Evolutionary conservation across 306 rosid species (phyloP), one percentile per base, ranked within the genome.

Genomic region (Quercus parvula): DNA sequence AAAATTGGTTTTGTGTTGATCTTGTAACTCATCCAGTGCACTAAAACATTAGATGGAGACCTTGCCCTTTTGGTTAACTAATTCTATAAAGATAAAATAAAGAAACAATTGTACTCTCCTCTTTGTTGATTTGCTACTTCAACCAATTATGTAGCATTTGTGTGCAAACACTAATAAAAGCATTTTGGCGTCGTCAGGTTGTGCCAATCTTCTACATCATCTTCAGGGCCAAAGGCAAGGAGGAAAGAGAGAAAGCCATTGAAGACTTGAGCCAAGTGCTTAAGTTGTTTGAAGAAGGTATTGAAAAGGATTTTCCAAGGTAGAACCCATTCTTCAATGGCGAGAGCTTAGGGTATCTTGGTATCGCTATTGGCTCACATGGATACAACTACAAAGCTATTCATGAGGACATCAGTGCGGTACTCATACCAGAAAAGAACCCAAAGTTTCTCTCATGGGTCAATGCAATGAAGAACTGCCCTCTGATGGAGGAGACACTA

Each of bases 401-500:
- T 19, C 0, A 9, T 3, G 67, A 59, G 67, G 67, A 0, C 22
- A 19, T 59, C 2, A 5, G 4, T 5, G 10, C 11, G 27, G 67
- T 6, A 41, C 4, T 4, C 5, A 31, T 0, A 59, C 2, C 24
- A 22, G 24, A 22, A 22, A 22, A 22, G 24, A 22, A 22, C 24
- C 24, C 24, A 22, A 22, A 22, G 24, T 22, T 22, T 22, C 24
- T 22, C 24, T 22, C 24, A 22, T 22, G 24, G 24, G 24, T 22
- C 24, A 22, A 22, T 22, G 24, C 24, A 22, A 22, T 22, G 24
- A 22, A 46, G 73, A 80, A 63, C 19, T 85, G 82, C 74, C 86
- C 88, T 71, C 51, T 82, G 55, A 30, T 91, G 64, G 73, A 84
- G 66, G 81, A 77, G 76, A 81, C 81, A 1, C 83, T 84, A n/a